phyloP scores from a whole-genome alignment of 208 protist species.

The Balamuthia mandrillaris region DNA sequence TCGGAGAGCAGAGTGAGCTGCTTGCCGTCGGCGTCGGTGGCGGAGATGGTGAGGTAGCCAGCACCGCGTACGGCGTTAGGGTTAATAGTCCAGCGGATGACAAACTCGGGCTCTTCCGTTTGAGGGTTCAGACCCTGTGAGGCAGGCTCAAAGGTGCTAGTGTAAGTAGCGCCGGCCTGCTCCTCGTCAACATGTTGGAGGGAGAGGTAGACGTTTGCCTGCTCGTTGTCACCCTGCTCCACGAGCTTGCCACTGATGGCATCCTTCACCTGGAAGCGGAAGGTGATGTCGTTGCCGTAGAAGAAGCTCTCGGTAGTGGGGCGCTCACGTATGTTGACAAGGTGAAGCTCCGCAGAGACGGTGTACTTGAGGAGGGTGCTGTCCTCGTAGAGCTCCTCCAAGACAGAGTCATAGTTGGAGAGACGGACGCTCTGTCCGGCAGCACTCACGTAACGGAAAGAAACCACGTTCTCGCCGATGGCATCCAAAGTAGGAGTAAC shows the following conservation, averaged over 20 bases:
- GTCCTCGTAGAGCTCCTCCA: conserved; percentile 22
- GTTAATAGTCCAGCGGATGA: conserved; percentile 21
- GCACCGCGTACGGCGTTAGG: conserved; percentile 34
- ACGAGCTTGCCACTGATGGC: not conserved
- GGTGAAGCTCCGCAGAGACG: not conserved
- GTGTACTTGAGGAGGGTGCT: not conserved
- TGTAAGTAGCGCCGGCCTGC: not conserved
- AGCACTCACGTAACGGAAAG: conserved; percentile 18
- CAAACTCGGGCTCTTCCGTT: too few species aligned
- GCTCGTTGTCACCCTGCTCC: not conserved
- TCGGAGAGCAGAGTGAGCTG: not conserved
- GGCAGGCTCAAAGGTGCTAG: not conserved
- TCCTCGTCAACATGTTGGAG: conserved; percentile 4
- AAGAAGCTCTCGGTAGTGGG: not conserved
- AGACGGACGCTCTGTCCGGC: not conserved
- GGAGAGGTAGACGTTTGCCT: conserved; percentile 10
- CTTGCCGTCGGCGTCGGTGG: conserved; percentile 14
- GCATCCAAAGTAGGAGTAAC: not conserved
- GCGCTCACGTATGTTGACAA: not conserved
- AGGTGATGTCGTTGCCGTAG: conserved; percentile 15
- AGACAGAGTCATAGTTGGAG: not conserved
- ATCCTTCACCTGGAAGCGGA: conserved; percentile 34
- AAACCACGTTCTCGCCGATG: conserved; percentile 16
- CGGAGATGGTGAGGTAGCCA: not conserved
- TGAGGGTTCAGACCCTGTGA: not conserved